Evolutionary conservation across 176 grass and related monocot genomes (phyloP).

Genomic region (Carex cristatella): DNA sequence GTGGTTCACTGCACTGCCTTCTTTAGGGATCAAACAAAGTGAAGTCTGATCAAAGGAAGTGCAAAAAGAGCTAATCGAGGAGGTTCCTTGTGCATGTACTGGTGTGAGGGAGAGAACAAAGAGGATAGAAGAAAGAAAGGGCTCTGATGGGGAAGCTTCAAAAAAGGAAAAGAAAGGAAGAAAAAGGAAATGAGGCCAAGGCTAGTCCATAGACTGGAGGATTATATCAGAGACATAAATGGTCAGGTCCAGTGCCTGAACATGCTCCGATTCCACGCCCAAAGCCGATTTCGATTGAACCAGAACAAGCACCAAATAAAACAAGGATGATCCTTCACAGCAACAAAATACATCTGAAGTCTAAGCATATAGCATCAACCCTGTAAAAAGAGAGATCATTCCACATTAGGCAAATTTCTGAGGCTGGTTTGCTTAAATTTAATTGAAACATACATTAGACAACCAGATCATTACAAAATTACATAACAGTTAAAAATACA

Average conservation of each 20-base stretch:
- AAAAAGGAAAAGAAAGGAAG: background rate
- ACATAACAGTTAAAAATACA: too few species aligned
- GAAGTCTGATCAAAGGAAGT: background rate
- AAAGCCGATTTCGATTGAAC: slow-evolving; percentile 32
- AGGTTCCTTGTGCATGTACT: background rate
- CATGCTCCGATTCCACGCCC: slow-evolving; percentile 5
- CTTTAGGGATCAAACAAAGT: background rate
- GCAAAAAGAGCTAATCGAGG: background rate
- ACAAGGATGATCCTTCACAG: slow-evolving; percentile 42
- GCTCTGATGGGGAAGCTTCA: background rate
- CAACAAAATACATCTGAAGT: slow-evolving; percentile 34
- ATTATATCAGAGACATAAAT: background rate
- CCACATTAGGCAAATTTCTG: background rate
- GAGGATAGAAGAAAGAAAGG: background rate
- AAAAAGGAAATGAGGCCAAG: background rate
- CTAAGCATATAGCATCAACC: slow-evolving; percentile 22
- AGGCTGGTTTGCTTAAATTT: too few species aligned
- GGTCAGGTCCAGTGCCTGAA: slow-evolving; percentile 15
- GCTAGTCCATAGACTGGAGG: background rate
- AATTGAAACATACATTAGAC: too few species aligned
- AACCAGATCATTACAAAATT: too few species aligned
- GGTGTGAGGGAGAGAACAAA: background rate
- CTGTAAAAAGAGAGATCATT: background rate
- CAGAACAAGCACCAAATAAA: slow-evolving; percentile 64
- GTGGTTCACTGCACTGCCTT: background rate